Base-by-base conservation (phyloP, 75 land plant genomes). In the Adiantum capillusveneris region DNA sequence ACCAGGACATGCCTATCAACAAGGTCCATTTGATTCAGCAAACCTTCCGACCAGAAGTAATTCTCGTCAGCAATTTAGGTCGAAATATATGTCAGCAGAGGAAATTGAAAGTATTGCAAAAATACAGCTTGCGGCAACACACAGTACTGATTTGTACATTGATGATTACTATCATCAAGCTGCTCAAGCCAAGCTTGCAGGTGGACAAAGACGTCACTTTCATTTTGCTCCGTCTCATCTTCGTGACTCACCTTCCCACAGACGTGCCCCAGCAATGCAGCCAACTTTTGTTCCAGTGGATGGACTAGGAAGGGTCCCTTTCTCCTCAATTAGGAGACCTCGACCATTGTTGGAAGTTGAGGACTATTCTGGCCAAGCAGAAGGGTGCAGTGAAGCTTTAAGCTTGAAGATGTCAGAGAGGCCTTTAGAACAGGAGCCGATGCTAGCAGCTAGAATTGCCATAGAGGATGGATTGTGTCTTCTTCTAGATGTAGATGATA, bases 131-230 rank as follows among this genome's bases (percentile, higher is more conserved):
- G 78, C 90, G 25, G 88, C 93, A 42, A 91, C 97, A 14, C 97
- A 91, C 37, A 76, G 79, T 56, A 87, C 62, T 74, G 97, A 91
- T 49, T 86, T 94, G 0, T 91, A 91, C 58, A 66, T 80, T 41
- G 88, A 91, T 75, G 97, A 91, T 45, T 90, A 87, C 51, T 87
- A 91, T 54, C 93, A 91, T 46, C 93, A 91, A 67, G 97, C 97
- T 39, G 74, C 79, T 49, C 84, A 88, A 27, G 81, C 88, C 26
- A 84, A 79, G 58, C 70, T 67, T 57, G 62, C 84, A n/a, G 61
- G 71, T 24, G 83, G 74, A 6, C 57, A 79, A 48, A 81, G 71
- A 29, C 83, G 84, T 41, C 88, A 79, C 57, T 91, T 91, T 41
- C 88, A 79, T 60, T 91, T 91, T 52, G 86, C 84, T 48, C 97